Base-by-base conservation (phyloP, 2,329 filamentous ascomycete species). In the Clonostachys byssicola region DNA sequence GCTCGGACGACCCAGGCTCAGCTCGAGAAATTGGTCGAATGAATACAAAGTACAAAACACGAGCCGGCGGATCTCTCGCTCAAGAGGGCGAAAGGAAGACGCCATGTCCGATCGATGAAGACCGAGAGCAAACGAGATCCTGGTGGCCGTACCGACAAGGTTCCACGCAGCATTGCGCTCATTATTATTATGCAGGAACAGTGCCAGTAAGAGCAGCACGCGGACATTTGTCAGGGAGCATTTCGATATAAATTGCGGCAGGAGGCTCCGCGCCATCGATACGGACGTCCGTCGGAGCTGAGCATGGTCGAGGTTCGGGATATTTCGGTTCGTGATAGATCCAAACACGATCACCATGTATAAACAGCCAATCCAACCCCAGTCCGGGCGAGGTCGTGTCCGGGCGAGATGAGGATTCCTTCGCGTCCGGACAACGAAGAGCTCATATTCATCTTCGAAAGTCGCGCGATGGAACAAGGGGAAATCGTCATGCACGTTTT, bases 81-180 rank as follows among this genome's bases (percentile, higher is more conserved):
- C 64, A 0, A 67, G 51, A 0, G 64, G 60, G 4, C 61, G 52
- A 51, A 67, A 67, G 0, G 57, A 57, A 0, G 55, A 51, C 34
- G 55, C 53, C 45, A 61, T 63, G 17, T 65, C 61, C 9, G 51
- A 53, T 18, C 62, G 51, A 36, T 65, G 63, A 7, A 65, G 55
- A 0, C 62, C 63, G 2, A 65, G 54, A 0, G 63, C 63, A 7
- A 64, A 65, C 2, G 59, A 54, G 16, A 65, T 58, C 1, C 63
- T 52, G 4, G 56, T 65, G 1, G 63, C 63, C 3, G 63, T 60
- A 3, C 63, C 63, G 1, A 59, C 56, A 0, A 64, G 54, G 16
- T 66, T 66, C 63, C 63, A 66, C 0, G 64, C 62, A 2, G 64
- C 65, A 33, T 68, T 68, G 7, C 66, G 53, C 43, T 68, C 66